Evolutionary conservation across 352 stramenopile genomes (phyloP), one percentile per base, ranked within the genome.

Genomic region (Saprolegnia parasitica): DNA sequence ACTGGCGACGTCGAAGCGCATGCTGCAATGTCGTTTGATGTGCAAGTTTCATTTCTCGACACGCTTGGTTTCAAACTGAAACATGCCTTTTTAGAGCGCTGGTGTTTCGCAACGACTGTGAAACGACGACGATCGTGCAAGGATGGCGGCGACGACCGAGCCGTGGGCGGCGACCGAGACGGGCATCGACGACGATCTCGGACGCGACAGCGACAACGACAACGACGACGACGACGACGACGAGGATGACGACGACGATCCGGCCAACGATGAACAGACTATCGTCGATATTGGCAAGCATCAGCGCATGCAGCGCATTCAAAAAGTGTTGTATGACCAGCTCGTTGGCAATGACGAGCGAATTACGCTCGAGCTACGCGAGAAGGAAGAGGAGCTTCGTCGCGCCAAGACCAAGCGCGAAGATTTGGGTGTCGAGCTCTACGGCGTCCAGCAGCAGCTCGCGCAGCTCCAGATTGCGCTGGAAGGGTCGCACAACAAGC

Each of bases 391-490:
- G 47, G 85, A 93, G 55, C 72, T 91, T 4, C 77, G 78, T 46
- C 80, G 84, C 10, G 74, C 84, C 45, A 91, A 89, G 71, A 72
- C 81, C 55, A 71, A 78, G 45, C 86, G 94, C 21, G 94, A 98
- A 74, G 81, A 95, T 68, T 77, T 96, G 5, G 94, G 93, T 66
- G 92, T 98, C 50, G 78, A 94, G 61, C 77, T 98, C 29, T 98
- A 98, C 68, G 88, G 90, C 20, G 81, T 98, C 63, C 95, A 98
- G 72, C 93, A 98, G 71, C 95, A 98, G 71, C 84, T 98, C 5
- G 91, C 93, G 20, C 81, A 91, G 65, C 78, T 98, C 11, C 95
- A 98, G 65, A 81, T 97, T 45, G 78, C 80, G 50, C 81, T 98
- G 1, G 90, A 98, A 57, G 72, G 73, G n/a, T 85, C 83, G 5